Evolutionary conservation across 2,329 filamentous ascomycete species (phyloP), one percentile per base, ranked within the genome.

Genomic region (Fusarium palustre): DNA sequence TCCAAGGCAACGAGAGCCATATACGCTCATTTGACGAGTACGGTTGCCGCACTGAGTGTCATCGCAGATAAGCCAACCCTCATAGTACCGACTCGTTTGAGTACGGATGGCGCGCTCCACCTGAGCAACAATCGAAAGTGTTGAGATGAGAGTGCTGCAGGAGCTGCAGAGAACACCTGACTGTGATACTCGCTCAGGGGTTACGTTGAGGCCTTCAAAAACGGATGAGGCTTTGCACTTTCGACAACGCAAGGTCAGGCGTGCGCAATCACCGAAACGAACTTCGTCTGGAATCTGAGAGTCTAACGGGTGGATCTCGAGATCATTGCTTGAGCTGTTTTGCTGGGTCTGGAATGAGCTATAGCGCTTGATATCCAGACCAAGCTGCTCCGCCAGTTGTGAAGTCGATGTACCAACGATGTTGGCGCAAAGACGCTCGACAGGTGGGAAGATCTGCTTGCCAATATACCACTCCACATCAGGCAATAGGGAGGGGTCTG

Each of bases 381-480:
- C 96, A 16, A 99, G 88, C 78, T 96, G 97, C 77, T 97, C 94
- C 3, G 96, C 96, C 12, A 99, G 87, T 69, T 94, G 90, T 3
- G 93, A 89, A 10, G 95, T 92, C 68, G 97, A 97, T 3, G 96
- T 99, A 62, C 96, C 96, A 16, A 89, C 88, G 75, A 99, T 97
- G 64, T 97, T 97, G 65, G 95, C 96, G 78, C 96, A 99, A 24
- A 99, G 90, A 86, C 96, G 93, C 82, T 99, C 96, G 28, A 99
- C 96, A 0, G 96, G 96, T 13, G 96, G 96, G 81, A 99, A 93
- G 62, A 99, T 97, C 80, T 99, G 96, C 84, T 99, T 99, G 83
- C 93, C 91, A 39, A 99, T 88, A 79, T 99, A 99, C 88, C 94
- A 98, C 77, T 99, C 96, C n/a, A 97, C 88, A 76, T 99, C 96